Base-by-base conservation (phyloP, 2,329 filamentous ascomycete species). In the Nothophoma quercina region DNA sequence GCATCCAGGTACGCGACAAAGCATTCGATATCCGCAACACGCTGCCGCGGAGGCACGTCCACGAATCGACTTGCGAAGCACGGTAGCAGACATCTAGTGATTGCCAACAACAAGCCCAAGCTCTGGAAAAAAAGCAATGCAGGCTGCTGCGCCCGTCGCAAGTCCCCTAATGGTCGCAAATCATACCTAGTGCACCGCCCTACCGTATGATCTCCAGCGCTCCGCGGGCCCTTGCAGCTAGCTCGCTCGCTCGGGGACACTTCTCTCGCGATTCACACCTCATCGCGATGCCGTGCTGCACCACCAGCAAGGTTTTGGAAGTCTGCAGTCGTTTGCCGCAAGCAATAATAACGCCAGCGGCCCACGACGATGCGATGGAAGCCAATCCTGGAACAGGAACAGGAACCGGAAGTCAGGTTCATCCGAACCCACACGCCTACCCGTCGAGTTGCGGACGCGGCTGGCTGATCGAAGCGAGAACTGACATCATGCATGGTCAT, bases 401-500 rank as follows among this genome's bases (percentile, higher is more conserved):
- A 19, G 21, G 36, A 30, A 23, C 26, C 36, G 38, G 13, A 42
- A 18, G 28, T 36, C 25, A 46, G 34, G 41, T 34, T 15, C 16
- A 36, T 35, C 46, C 19, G 40, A 29, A 19, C 16, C 34, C 22
- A 39, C 21, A 43, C 36, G 38, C 36, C 38, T 32, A 41, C 25
- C 43, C 36, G 38, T 47, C n/a, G 25, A 23, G 36, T 33, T 12
- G 41, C 21, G 23, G n/a, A 41, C 30, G 45, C 29, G 13, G 36
- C 28, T 40, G 41, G 49, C 30, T 42, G 26, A 34, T 15, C 23
- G 35, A 26, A 34, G 32, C 39, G 43, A 43, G 9, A 5, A n/a
- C 22, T 55, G 51, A 55, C 51, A 45, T 55, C 51, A 55, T 55
- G 23, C 5, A 8, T 19, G 23, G 40, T 55, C 39, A 45, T 45